Evolutionary conservation across 225 moss, liverwort and hornwort genomes (phyloP), one percentile per base, ranked within the genome.

Genomic region (Bryum argenteum): DNA sequence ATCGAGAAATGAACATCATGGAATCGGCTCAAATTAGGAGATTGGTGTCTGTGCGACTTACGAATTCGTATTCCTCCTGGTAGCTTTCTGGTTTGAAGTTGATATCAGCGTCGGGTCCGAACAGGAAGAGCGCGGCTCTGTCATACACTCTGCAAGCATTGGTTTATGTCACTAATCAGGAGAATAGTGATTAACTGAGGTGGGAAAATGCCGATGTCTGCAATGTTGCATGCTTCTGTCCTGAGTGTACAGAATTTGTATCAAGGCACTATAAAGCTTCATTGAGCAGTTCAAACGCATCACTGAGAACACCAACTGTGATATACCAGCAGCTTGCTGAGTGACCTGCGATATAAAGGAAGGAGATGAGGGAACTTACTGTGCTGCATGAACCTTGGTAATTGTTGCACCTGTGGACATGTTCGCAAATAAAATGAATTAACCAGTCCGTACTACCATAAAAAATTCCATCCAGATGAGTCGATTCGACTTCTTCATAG

Each of bases 81-180:
- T 88, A 88, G 0, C 18, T 59, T 38, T 78, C 75, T 1, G 80
- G 58, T 10, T 45, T 44, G n/a, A 69, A 88, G 73, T 88, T 88
- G 11, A 80, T 72, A 9, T 78, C 71, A 0, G 88, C 78, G 22
- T 61, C 53, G 4, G 73, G 37, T 14, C 73, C 77, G 40, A 75
- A 72, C 3, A 85, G 69, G 16, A 44, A 79, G 17, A 88, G 73
- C n/a, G 85, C 80, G 18, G 88, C 88, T 69, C 71, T 75, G 67
- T 72, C 75, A 15, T 75, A 77, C 14, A 51, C 65, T 16, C 74
- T 74, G 70, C 54, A 59, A 6, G 5, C 33, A 33, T 33, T 20
- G 15, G 50, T 18, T 2, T 5, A 19, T 21, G 22, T 47, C 21
- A 77, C 23, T 23, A 9, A 47, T 48, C 8, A 17, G 17, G 2